A percentile compares a stretch with the other conserved stretches of the same genome.
phyloP scores from a whole-genome alignment of 2,329 filamentous ascomycete species.

The Thielaviopsis populi region DNA sequence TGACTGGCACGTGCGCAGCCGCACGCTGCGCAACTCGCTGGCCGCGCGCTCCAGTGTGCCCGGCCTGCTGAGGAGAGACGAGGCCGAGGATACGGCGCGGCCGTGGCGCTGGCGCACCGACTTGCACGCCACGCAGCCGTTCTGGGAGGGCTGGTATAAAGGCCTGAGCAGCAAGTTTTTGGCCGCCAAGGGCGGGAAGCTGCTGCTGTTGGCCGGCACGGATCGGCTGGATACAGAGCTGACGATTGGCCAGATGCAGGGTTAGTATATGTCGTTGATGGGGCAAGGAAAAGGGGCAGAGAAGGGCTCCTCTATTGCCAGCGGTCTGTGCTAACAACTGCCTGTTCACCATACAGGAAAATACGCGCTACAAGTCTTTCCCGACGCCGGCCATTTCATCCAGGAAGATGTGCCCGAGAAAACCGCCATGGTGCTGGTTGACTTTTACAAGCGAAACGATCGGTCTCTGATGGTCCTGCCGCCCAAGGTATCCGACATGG shows the following conservation, averaged over 20 bases:
- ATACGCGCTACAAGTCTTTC: slow-evolving; percentile 88
- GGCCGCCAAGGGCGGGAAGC: slow-evolving; percentile 63
- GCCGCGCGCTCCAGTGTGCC: slow-evolving; percentile 85
- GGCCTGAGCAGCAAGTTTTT: slow-evolving; percentile 83
- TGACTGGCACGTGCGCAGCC: slow-evolving; percentile 83
- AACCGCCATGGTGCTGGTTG: slow-evolving; percentile 68
- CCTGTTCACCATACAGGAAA: slow-evolving; percentile 42
- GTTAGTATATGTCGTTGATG: slow-evolving; percentile 28
- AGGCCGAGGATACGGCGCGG: slow-evolving; percentile 23
- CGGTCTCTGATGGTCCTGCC: slow-evolving; percentile 70
- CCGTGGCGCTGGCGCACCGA: slow-evolving; percentile 79
- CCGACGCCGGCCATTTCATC: slow-evolving; percentile 89
- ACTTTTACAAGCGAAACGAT: slow-evolving; percentile 89
- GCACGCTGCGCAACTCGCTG: slow-evolving; percentile 67
- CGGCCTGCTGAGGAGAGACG: slow-evolving; percentile 46
- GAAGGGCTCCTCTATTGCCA: not conserved
- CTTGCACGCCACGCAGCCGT: slow-evolving; percentile 66
- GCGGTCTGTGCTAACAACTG: not conserved
- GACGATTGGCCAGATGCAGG: slow-evolving; percentile 96
- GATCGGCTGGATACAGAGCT: slow-evolving; percentile 82
- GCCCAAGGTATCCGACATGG: slow-evolving; percentile 71
- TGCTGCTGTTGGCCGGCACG: slow-evolving; percentile 74
- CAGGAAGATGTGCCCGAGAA: slow-evolving; percentile 91
- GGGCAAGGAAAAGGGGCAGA: not conserved
- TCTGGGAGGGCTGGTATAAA: slow-evolving; percentile 89